Evolutionary conservation across 2,329 filamentous ascomycete species (phyloP).

Genomic region (Diplodia intermedia): DNA sequence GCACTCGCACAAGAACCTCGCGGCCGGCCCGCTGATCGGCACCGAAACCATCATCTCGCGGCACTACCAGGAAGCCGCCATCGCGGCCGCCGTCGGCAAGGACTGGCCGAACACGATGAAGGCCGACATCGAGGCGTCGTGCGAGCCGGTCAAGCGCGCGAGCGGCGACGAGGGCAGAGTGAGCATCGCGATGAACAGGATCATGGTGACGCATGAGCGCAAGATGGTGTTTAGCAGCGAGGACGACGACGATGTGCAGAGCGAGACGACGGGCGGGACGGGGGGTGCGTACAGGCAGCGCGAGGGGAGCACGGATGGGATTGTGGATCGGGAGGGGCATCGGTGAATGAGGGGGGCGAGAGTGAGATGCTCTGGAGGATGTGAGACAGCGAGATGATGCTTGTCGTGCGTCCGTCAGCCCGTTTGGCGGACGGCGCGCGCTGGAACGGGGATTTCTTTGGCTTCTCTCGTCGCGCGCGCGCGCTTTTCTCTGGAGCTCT

Average conservation of each 20-base stretch:
- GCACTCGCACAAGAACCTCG: neutral
- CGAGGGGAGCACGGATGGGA: constrained; percentile 5
- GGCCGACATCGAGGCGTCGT: constrained; percentile 17
- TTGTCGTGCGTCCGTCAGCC: too few species aligned
- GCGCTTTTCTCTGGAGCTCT: too few species aligned
- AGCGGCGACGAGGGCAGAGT: neutral
- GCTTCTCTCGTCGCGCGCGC: too few species aligned
- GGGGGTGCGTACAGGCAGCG: too few species aligned
- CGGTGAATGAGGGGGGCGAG: too few species aligned
- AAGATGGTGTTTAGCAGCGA: neutral
- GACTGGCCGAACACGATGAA: constrained; percentile 16
- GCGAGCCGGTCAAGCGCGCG: neutral
- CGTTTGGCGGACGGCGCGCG: too few species aligned
- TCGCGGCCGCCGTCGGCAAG: neutral
- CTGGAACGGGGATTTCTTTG: too few species aligned
- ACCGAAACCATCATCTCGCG: constrained; percentile 6
- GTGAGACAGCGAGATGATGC: too few species aligned
- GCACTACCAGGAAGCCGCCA: constrained; percentile 17
- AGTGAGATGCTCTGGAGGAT: too few species aligned
- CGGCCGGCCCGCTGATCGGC: neutral
- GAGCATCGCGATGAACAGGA: constrained; percentile 13
- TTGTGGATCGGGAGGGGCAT: neutral
- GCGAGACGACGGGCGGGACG: neutral
- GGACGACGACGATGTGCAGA: neutral
- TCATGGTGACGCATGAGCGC: constrained; percentile 22